Percentiles rank a stretch among this genome's conserved stretches.
These are phyloP conservation scores for Ogataea wickerhamii DNA, from an alignment of 805 yeast species.

Conservation along the genomic window DNA sequence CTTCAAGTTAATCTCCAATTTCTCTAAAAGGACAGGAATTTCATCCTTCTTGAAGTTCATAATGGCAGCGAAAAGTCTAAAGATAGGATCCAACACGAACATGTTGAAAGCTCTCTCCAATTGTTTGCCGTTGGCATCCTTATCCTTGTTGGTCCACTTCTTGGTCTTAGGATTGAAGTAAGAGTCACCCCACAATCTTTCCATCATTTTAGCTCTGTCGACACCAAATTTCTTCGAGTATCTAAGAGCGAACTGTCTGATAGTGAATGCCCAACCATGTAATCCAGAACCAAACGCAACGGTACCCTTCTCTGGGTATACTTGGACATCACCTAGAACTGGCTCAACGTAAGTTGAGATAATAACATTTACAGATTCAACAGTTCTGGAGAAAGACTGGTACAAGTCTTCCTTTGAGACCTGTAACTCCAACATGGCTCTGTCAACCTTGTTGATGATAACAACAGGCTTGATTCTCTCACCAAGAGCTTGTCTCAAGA, in stretches of 20 bases:
- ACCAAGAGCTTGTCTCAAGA: slow-evolving; percentile 97
- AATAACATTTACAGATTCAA: slow-evolving; percentile 98
- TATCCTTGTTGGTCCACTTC: slow-evolving; percentile 97
- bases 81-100: slow-evolving; percentile 98
- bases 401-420: slow-evolving; percentile 98
- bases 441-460: slow-evolving; percentile 97
- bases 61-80: slow-evolving; percentile 93
- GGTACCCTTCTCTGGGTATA: slow-evolving; percentile 98
- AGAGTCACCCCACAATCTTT: slow-evolving; percentile 99
- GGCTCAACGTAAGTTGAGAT: slow-evolving; percentile 92
- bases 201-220: slow-evolving; percentile 96
- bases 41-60: slow-evolving; percentile 99
- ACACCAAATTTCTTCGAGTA: slow-evolving; percentile 99
- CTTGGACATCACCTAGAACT: slow-evolving; percentile 93
- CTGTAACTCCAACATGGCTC: slow-evolving; percentile 98
- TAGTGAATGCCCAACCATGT: slow-evolving; percentile 99
- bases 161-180: slow-evolving; percentile 99
- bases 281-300: slow-evolving; percentile 99
- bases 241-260: slow-evolving; percentile 97
- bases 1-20: slow-evolving; percentile 91
- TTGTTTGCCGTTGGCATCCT: slow-evolving; percentile 91
- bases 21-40: slow-evolving; percentile 85
- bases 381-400: slow-evolving; percentile 98
- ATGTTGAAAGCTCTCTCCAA: slow-evolving; percentile 99
- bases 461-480: slow-evolving; percentile 99